A percentile compares a stretch with the other conserved stretches of the same genome.
Evolutionary conservation across 2,329 filamentous ascomycete genomes (phyloP).

Genomic region (Calycina marina): DNA sequence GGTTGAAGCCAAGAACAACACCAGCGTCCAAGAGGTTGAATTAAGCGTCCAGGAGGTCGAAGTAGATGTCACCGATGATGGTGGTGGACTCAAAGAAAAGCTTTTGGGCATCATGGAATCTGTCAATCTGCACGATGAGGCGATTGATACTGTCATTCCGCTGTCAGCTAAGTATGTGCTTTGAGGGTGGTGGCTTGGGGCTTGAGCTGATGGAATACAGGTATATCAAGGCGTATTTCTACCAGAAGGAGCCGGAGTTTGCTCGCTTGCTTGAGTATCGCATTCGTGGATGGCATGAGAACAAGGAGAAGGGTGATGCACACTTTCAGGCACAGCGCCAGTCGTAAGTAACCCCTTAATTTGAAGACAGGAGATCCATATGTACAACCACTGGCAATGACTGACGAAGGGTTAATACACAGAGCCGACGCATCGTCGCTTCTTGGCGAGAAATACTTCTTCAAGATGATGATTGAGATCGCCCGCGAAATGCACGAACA

Average conservation of each 20-base stretch:
- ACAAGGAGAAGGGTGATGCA: conserved; percentile 23
- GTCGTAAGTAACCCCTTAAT: not conserved
- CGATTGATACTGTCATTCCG: not conserved
- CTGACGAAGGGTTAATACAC: not conserved
- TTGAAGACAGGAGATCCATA: no score
- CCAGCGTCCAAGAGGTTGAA: no score
- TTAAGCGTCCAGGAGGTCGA: no score
- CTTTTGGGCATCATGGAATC: not conserved
- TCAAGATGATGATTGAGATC: conserved; percentile 28
- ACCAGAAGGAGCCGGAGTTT: not conserved
- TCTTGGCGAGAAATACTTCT: conserved; percentile 21
- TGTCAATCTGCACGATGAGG: not conserved
- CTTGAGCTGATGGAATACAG: no score
- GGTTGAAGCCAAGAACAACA: no score
- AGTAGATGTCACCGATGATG: no score
- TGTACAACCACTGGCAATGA: no score
- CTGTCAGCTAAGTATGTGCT: no score
- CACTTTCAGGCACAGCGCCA: conserved; percentile 27
- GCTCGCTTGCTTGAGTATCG: not conserved
- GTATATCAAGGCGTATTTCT: not conserved
- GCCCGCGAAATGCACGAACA: conserved; percentile 25
- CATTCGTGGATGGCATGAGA: not conserved
- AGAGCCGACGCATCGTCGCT: conserved; percentile 22
- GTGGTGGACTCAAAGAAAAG: no score
- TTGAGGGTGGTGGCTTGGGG: no score